These are phyloP conservation scores for Zygosaccharomyces gambellarensis DNA, from an alignment of 805 yeast species.

Conservation along the genomic window DNA sequence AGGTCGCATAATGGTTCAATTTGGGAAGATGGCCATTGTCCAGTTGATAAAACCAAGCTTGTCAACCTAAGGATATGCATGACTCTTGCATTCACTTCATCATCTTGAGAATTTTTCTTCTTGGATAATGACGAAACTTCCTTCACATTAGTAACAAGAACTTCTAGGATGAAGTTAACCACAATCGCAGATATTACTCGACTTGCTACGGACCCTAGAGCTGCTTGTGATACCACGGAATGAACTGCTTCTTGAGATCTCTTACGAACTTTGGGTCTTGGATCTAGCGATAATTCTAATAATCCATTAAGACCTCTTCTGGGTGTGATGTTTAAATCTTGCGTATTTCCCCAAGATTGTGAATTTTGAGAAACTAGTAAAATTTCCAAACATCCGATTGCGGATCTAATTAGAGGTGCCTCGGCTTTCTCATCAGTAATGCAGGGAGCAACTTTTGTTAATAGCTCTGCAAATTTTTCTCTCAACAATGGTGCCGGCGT, in stretches of 20 bases:
- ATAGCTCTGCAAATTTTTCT: conserved; percentile 70
- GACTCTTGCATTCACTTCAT: conserved; percentile 51
- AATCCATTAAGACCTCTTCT: conserved; percentile 75
- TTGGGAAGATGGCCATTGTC: conserved; percentile 75
- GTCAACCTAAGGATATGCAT: conserved; percentile 77
- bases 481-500: conserved; percentile 65
- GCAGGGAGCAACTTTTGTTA: conserved; percentile 76
- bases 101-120: conserved; percentile 35
- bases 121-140: conserved; percentile 35
- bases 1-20: conserved; percentile 72
- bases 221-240: conserved; percentile 56
- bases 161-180: conserved; percentile 61
- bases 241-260: conserved; percentile 89
- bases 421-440: conserved; percentile 63
- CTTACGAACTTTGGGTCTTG: conserved; percentile 91
- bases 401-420: conserved; percentile 76
- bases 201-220: conserved; percentile 69
- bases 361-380: conserved; percentile 75
- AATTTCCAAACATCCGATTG: conserved; percentile 80
- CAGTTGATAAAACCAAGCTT: conserved; percentile 62
- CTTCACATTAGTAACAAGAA: conserved; percentile 45
- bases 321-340: conserved; percentile 53
- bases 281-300: conserved; percentile 73
- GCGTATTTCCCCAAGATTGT: conserved; percentile 64
- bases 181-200: conserved; percentile 73